These are phyloP conservation scores for Phytophthora lateralis DNA, from an alignment of 352 stramenopile species.

Conservation along the genomic window DNA sequence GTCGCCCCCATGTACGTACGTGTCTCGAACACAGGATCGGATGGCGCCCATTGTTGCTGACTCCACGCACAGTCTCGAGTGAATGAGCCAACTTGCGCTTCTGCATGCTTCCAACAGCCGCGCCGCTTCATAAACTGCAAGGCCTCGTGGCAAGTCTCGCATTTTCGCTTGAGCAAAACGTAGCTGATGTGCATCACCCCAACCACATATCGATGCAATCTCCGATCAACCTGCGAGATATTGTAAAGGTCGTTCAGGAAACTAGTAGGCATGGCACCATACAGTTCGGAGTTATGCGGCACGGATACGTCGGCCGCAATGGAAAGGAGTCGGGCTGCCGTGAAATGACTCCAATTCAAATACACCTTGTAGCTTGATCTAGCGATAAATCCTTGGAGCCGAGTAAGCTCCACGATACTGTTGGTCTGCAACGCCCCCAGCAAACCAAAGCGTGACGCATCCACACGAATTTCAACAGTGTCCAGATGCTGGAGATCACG, in stretches of 20 bases:
- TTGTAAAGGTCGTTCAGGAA: slow-evolving; percentile 58
- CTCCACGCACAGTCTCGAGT: slow-evolving; percentile 25
- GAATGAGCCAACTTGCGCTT: neutral
- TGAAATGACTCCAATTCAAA: slow-evolving; percentile 57
- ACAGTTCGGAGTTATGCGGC: slow-evolving; percentile 39
- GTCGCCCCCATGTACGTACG: slow-evolving; percentile 52
- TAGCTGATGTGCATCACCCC: slow-evolving; percentile 80
- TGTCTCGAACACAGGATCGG: slow-evolving; percentile 37
- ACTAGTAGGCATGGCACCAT: slow-evolving; percentile 41
- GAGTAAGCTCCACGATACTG: slow-evolving; percentile 56
- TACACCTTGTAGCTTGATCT: slow-evolving; percentile 67
- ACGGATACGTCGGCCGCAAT: neutral
- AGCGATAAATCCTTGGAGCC: slow-evolving; percentile 60
- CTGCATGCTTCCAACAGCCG: slow-evolving; percentile 47
- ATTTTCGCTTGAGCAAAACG: slow-evolving; percentile 75
- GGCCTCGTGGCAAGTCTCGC: slow-evolving; percentile 52
- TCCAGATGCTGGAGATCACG: slow-evolving; percentile 53
- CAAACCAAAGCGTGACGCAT: slow-evolving; percentile 49
- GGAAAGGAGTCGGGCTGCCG: slow-evolving; percentile 20
- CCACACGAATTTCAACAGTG: slow-evolving; percentile 51
- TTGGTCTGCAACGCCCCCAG: slow-evolving; percentile 36
- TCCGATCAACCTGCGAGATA: slow-evolving; percentile 44
- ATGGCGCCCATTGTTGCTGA: slow-evolving; percentile 37
- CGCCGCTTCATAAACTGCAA: slow-evolving; percentile 52
- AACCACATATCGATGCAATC: slow-evolving; percentile 62